Conservation (phyloP, 1,284 basidiomycete species). For the Ceratobasidium theobromae region DNA sequence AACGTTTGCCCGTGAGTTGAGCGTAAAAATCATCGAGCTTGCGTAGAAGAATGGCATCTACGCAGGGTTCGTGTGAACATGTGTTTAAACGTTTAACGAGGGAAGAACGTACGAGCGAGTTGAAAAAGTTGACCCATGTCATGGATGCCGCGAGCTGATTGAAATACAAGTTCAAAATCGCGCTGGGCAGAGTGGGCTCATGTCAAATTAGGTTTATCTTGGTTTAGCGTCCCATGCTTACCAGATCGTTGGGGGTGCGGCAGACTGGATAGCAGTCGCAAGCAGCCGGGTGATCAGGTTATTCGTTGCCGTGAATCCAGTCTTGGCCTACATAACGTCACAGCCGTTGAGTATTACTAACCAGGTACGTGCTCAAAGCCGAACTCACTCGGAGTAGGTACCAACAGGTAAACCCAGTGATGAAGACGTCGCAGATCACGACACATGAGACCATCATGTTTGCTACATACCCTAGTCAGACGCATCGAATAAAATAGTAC, state of each 20-base stretch:
- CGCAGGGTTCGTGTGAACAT: neutral
- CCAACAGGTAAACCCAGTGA: slow-evolving; percentile 21
- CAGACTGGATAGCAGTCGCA: slow-evolving; percentile 19
- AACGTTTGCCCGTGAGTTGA: slow-evolving; percentile 14
- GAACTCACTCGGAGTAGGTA: slow-evolving; percentile 8
- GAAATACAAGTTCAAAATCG: slow-evolving; percentile 25
- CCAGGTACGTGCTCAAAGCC: neutral
- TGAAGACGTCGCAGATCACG: slow-evolving; percentile 24
- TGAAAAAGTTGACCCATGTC: slow-evolving; percentile 28
- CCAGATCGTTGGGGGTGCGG: slow-evolving; percentile 23
- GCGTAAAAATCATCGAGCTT: slow-evolving; percentile 24
- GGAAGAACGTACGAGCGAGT: slow-evolving; percentile 9
- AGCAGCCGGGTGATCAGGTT: slow-evolving; percentile 12
- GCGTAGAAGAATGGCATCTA: slow-evolving; percentile 28
- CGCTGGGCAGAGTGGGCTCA: too few relatives aligned
- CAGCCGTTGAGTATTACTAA: neutral
- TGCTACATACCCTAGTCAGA: neutral
- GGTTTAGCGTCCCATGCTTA: too few relatives aligned
- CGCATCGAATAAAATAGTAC: neutral
- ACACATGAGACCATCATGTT: slow-evolving; percentile 28
- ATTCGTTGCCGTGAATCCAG: slow-evolving; percentile 25
- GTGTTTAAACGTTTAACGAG: neutral
- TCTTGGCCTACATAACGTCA: slow-evolving; percentile 8
- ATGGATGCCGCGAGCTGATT: neutral
- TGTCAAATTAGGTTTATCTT: too few relatives aligned